Conservation (phyloP, 352 stramenopile genomes). For the Globisporangium sylvaticum region DNA sequence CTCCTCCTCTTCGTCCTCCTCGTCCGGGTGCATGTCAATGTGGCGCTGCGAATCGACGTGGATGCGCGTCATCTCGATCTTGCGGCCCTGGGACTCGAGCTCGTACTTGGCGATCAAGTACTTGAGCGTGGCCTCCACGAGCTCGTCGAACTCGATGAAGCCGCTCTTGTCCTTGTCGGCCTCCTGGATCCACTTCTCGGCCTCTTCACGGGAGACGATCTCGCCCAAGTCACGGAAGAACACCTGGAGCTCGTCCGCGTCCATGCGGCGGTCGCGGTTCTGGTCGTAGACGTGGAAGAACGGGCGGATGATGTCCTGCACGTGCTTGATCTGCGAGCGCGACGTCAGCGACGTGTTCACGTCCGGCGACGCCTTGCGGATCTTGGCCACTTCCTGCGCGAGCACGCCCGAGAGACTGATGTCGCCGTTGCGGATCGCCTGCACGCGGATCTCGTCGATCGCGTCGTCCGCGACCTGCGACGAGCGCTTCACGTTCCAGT, state of each 20-base stretch:
- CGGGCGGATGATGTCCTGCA: constrained; percentile 90
- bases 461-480: constrained; percentile 60
- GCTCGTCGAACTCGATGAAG: constrained; percentile 93
- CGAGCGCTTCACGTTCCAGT: constrained; percentile 86
- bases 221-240: constrained; percentile 96
- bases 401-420: constrained; percentile 81
- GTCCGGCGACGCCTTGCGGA: constrained; percentile 38
- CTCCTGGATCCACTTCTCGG: constrained; percentile 78
- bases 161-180: constrained; percentile 92
- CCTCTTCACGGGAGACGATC: constrained; percentile 67
- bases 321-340: constrained; percentile 56
- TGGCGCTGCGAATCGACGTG: constrained; percentile 48
- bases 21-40: constrained; percentile 34
- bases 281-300: constrained; percentile 94
- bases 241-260: constrained; percentile 87
- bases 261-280: constrained; percentile 88
- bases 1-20: constrained; percentile 87
- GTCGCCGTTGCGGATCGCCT: constrained; percentile 64
- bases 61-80: constrained; percentile 47
- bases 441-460: constrained; percentile 69
- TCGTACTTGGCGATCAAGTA: constrained; percentile 84
- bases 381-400: constrained; percentile 68
- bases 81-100: constrained; percentile 40
- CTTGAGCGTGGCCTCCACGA: constrained; percentile 86
- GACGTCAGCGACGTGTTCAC: constrained; percentile 50